Evolutionary conservation across 495 filamentous ascomycete species (phyloP).

Genomic region (Podospora anserina): DNA sequence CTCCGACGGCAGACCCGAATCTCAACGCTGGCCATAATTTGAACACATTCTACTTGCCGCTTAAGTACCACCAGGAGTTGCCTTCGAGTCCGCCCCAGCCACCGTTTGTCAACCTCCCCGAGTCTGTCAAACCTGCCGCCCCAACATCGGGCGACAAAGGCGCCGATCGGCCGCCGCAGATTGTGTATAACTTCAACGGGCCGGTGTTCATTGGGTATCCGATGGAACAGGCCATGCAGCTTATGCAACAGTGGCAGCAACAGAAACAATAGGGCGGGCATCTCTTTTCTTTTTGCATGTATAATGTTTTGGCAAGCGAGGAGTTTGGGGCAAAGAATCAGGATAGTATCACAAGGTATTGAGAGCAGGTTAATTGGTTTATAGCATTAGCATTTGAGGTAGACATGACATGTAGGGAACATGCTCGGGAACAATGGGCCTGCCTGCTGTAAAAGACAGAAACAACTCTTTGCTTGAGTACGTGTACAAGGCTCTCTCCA

Average conservation of each 20-base stretch:
- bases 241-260: slow-evolving; percentile 60
- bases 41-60: slow-evolving; percentile 25
- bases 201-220: slow-evolving; percentile 88
- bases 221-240: slow-evolving; percentile 67
- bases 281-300: not conserved
- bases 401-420: not conserved
- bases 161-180: slow-evolving; percentile 50
- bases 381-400: not conserved
- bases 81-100: slow-evolving; percentile 31
- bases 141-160: slow-evolving; percentile 24
- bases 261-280: slow-evolving; percentile 12
- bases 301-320: slow-evolving; percentile 3
- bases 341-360: not conserved
- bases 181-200: slow-evolving; percentile 70
- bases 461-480: too few relatives aligned
- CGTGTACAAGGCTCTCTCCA: too few relatives aligned
- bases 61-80: slow-evolving; percentile 20
- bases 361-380: not conserved
- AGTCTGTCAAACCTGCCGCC: slow-evolving; percentile 22
- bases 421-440: too few relatives aligned
- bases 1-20: slow-evolving; percentile 15
- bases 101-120: slow-evolving; percentile 39
- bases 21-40: not conserved
- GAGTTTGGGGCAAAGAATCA: not conserved
- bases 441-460: too few relatives aligned